Evolutionary conservation across 164 flowering plant genomes (phyloP).

Genomic region (Tetracentron sinense): DNA sequence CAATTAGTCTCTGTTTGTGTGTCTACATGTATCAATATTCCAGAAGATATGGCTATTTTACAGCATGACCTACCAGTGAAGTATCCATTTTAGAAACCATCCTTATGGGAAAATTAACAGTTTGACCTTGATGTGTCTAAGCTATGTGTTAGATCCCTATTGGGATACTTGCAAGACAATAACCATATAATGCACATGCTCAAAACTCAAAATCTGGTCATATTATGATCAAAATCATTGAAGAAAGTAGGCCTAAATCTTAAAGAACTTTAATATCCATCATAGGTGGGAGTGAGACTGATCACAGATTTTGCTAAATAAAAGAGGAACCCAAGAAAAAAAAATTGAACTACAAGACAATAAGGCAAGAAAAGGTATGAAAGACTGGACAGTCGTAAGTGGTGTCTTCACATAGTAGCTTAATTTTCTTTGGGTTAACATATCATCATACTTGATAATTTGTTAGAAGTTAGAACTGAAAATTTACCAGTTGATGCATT

Average conservation of each 20-base stretch:
- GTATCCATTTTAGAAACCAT: neutral
- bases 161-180: no score
- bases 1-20: neutral
- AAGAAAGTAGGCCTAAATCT: neutral
- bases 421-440: neutral
- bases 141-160: no score
- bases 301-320: neutral
- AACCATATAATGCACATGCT: neutral
- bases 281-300: neutral
- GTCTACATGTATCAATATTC: neutral
- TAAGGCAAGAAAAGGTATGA: neutral
- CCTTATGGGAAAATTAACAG: neutral
- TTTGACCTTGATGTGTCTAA: neutral
- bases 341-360: neutral
- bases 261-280: neutral
- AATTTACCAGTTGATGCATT: constrained; percentile 91
- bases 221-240: neutral
- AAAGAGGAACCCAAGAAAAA: no score
- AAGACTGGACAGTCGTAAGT: neutral
- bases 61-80: neutral
- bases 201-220: neutral
- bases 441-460: neutral
- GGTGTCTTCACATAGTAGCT: neutral
- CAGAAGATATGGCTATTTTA: neutral
- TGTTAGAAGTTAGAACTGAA: neutral